These are phyloP conservation scores for Verbascum thapsus DNA, from an alignment of 257 asterid genomes.

Conservation along the genomic window DNA sequence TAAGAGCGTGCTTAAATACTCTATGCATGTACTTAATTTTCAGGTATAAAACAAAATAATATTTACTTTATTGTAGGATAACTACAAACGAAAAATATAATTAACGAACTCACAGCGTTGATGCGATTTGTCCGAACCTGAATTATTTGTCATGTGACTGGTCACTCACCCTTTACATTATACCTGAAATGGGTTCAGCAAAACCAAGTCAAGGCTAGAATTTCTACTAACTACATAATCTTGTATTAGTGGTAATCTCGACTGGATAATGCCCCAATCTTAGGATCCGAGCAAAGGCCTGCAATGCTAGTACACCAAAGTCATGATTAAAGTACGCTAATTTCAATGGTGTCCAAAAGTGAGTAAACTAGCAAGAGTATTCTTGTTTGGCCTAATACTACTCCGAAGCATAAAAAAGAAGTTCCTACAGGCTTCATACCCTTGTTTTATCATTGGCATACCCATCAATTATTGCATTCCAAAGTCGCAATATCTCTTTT, in stretches of 20 bases:
- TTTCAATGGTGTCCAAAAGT: conserved; percentile 65
- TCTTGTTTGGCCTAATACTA: conserved; percentile 44
- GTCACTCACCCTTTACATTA: no score
- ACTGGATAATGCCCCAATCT: conserved; percentile 53
- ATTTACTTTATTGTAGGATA: no score
- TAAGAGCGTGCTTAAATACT: no score
- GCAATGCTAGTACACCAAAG: conserved; percentile 50
- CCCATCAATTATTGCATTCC: conserved; percentile 16
- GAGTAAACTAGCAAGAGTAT: conserved; percentile 55
- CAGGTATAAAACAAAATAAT: no score
- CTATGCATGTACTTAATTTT: no score
- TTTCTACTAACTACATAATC: conserved; percentile 22
- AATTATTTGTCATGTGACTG: no score
- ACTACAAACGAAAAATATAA: no score
- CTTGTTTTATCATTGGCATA: not conserved
- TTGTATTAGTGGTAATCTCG: conserved; percentile 46
- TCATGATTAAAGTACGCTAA: conserved; percentile 63
- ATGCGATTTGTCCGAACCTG: no score
- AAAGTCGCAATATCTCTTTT: not conserved
- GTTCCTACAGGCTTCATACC: conserved; percentile 32
- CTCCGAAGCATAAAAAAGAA: conserved; percentile 49
- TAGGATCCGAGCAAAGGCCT: conserved; percentile 55
- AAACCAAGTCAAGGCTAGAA: no score
- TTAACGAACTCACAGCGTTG: no score
- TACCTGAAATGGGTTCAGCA: no score